A percentile compares a stretch with the other conserved stretches of the same genome.
Conservation (phyloP, 2,329 filamentous ascomycete genomes). For the Alternaria solani region DNA sequence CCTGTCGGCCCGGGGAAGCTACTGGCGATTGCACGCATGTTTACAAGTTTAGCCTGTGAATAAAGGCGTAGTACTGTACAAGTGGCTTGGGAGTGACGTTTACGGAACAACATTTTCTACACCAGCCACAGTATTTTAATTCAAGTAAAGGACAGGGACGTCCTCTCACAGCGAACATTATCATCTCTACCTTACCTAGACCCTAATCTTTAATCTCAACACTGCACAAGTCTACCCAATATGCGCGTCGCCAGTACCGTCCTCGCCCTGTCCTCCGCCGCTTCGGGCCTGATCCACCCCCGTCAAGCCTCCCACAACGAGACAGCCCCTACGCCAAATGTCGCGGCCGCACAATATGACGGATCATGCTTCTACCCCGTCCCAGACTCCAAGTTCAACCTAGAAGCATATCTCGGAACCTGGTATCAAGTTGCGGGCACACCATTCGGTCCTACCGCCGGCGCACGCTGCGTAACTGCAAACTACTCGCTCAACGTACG, state of each 20-base stretch:
- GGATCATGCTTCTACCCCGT: constrained; percentile 41
- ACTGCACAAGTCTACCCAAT: background rate
- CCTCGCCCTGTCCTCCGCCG: constrained; percentile 26
- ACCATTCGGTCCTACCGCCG: constrained; percentile 37
- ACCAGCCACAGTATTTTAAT: background rate
- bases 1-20: constrained; percentile 17
- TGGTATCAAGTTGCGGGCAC: constrained; percentile 46
- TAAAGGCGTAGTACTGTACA: background rate
- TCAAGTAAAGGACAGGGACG: background rate
- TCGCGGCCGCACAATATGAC: constrained; percentile 35
- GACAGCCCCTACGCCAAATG: constrained; percentile 19
- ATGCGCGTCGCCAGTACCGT: constrained; percentile 33
- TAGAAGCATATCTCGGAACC: constrained; percentile 37
- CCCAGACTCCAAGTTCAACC: constrained; percentile 35
- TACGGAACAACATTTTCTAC: background rate
- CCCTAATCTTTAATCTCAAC: background rate
- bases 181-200: background rate
- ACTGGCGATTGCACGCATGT: constrained; percentile 15
- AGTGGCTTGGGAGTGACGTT: constrained; percentile 12
- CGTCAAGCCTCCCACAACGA: constrained; percentile 17
- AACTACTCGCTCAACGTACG: constrained; percentile 36
- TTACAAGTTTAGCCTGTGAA: constrained; percentile 1
- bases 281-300: constrained; percentile 22
- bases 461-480: constrained; percentile 35
- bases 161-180: background rate